A percentile compares a stretch with the other conserved stretches of the same genome.
Evolutionary conservation across 768 basidiomycete species (phyloP).

Genomic region (Hortiboletus flavorubellus): DNA sequence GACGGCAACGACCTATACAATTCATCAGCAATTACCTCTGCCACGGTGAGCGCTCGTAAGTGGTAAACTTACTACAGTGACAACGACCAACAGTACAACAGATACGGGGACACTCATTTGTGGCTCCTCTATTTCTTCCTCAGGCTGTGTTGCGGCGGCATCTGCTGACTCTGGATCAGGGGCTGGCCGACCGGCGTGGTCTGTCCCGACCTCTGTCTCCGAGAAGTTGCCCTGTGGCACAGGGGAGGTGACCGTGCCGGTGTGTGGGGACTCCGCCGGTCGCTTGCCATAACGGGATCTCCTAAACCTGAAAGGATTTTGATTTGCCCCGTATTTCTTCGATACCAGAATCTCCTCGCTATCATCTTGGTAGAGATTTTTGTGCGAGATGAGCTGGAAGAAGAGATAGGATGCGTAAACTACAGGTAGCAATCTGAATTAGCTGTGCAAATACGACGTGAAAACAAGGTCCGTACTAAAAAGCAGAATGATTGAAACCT

Average conservation of each 20-base stretch:
- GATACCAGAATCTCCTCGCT: constrained; percentile 38
- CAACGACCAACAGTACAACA: constrained; percentile 46
- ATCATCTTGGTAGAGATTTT: constrained; percentile 57
- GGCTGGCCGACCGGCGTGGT: neutral
- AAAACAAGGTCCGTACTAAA: constrained; percentile 49
- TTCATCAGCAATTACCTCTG: neutral
- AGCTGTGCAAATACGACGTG: neutral
- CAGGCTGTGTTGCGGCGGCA: neutral
- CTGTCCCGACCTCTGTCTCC: neutral
- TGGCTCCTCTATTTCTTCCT: constrained; percentile 39
- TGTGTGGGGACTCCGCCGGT: neutral
- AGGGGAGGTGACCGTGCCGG: constrained; percentile 4
- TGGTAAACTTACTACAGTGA: constrained; percentile 55
- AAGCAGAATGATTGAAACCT: constrained; percentile 74
- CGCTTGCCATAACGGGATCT: constrained; percentile 13
- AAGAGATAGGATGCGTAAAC: constrained; percentile 70
- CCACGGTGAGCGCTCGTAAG: neutral
- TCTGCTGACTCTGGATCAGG: constrained; percentile 13
- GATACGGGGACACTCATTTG: constrained; percentile 55
- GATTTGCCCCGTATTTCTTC: constrained; percentile 40
- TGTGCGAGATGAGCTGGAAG: constrained; percentile 79
- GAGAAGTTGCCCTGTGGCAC: neutral
- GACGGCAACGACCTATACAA: constrained; percentile 47
- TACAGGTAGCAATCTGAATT: constrained; percentile 23
- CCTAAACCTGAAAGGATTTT: constrained; percentile 34